Evolutionary conservation across 2,329 filamentous ascomycete genomes (phyloP), one percentile per base, ranked within the genome.

Genomic region (Alternaria sp.): DNA sequence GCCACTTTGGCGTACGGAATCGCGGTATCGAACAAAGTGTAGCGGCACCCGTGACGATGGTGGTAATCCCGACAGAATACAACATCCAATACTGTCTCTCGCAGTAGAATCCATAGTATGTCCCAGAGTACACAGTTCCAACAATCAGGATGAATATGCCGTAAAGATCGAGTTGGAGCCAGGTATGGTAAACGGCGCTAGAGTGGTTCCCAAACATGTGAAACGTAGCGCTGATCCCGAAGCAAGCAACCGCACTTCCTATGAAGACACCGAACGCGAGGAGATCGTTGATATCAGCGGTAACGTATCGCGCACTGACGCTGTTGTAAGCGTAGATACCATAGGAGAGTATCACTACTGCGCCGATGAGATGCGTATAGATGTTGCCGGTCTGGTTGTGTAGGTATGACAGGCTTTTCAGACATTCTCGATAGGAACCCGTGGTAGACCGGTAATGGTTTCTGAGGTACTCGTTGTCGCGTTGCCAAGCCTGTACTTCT

Each of bases 401-500:
- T 14, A 59, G 22, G 34, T 59, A 59, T 3, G 52, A 28, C 18
- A 59, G 24, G n/a, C 56, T 59, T 14, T 42, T 46, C n/a, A 59
- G 26, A 16, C 39, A 54, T 39, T 54, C 51, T 14, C 56, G 56
- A 18, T 59, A 59, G 7, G 56, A 59, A 5, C 39, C 39, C 1
- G 56, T 54, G 8, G 42, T 59, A 7, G 30, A 24, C 11, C 56
- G 56, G 12, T 59, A 59, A 24, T 54, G 44, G 32, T 44, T 42
- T 26, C 14, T 30, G 3, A 59, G 32, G 24, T 54, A 59, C 42
- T 59, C 56, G n/a, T 59, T 59, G 41, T 59, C 56, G 32, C 51
- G 56, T 46, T 59, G 56, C 56, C 56, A 59, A 48, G 56, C 39
- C 39, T 59, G 49, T 22, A 59, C 42, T 42, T 59, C 56, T 28